Percentiles rank a stretch among this genome's conserved stretches.
phyloP scores from a whole-genome alignment of 2,329 filamentous ascomycete genomes.

The Chrysoporthe puriensis region DNA sequence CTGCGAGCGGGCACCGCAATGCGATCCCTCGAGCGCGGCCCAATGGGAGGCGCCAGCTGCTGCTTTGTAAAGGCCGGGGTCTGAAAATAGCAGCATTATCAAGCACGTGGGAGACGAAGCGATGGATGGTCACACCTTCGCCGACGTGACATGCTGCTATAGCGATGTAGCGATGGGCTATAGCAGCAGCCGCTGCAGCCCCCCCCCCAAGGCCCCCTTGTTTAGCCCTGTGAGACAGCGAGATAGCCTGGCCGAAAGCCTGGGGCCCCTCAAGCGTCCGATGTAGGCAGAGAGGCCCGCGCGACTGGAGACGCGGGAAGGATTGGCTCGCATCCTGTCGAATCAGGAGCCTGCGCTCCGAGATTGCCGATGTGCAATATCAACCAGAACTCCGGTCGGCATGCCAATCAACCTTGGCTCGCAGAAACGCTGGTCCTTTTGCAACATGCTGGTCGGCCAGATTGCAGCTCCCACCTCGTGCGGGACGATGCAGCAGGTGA shows the following conservation, averaged over 20 bases:
- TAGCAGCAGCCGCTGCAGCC: not conserved
- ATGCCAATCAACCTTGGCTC: conserved; percentile 5
- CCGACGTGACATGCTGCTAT: not conserved
- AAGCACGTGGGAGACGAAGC: conserved; percentile 25
- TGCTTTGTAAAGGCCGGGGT: conserved; percentile 26
- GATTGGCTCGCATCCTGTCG: conserved; percentile 2
- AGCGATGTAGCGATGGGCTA: not conserved
- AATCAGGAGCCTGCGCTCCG: not conserved
- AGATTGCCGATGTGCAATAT: not conserved
- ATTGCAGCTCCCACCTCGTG: not conserved
- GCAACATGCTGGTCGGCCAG: conserved; percentile 3
- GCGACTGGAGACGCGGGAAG: not conserved
- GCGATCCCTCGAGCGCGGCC: conserved; percentile 4
- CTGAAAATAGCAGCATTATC: conserved; percentile 28
- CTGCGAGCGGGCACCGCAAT: not conserved
- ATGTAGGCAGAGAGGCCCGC: not conserved
- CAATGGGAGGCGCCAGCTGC: conserved; percentile 13
- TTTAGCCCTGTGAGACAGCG: conserved; percentile 15
- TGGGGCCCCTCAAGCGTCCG: not conserved
- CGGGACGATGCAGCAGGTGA: not conserved
- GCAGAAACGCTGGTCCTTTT: not conserved
- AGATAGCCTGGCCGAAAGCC: not conserved
- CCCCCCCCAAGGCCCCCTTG: not conserved
- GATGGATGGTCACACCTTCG: conserved; percentile 16
- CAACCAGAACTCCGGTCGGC: not conserved